A percentile compares a stretch with the other conserved stretches of the same genome.
Evolutionary conservation across 768 basidiomycete species (phyloP).

Genomic region (Pleurotus eryngii): DNA sequence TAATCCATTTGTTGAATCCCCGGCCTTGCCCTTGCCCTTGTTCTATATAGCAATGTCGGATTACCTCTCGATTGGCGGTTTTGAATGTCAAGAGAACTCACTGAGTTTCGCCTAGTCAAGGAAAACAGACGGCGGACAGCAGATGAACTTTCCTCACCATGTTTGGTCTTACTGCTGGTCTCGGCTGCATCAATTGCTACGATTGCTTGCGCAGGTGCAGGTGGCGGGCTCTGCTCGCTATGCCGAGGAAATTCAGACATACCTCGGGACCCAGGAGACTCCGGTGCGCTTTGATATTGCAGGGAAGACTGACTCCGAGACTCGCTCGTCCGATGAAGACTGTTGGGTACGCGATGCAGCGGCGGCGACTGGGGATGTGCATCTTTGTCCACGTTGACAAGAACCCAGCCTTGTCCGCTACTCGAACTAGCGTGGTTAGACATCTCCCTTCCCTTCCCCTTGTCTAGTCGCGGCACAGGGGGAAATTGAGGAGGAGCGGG

Average conservation of each 20-base stretch:
- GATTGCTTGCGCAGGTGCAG: slow-evolving; percentile 59
- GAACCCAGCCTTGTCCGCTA: slow-evolving; percentile 59
- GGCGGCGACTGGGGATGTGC: not conserved
- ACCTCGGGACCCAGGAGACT: slow-evolving; percentile 12
- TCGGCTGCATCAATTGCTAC: slow-evolving; percentile 59
- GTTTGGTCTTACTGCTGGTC: slow-evolving; percentile 37
- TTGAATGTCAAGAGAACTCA: slow-evolving; percentile 21
- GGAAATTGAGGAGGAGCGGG: slow-evolving; percentile 21
- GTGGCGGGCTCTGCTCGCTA: slow-evolving; percentile 22
- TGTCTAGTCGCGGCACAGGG: slow-evolving; percentile 13
- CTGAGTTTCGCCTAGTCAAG: slow-evolving; percentile 34
- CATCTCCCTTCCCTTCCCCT: slow-evolving; percentile 23
- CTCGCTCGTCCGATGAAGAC: slow-evolving; percentile 19
- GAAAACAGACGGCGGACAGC: slow-evolving; percentile 36
- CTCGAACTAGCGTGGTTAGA: slow-evolving; percentile 22
- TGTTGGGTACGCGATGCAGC: slow-evolving; percentile 1
- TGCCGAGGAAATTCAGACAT: not conserved
- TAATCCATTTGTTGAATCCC: not conserved
- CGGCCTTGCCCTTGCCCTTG: not conserved
- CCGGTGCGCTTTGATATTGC: slow-evolving; percentile 8
- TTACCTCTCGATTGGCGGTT: not conserved
- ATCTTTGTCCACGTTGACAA: slow-evolving; percentile 57
- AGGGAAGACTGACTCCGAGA: slow-evolving; percentile 20
- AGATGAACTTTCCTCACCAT: slow-evolving; percentile 16
- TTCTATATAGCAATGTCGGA: slow-evolving; percentile 3